These are phyloP conservation scores for Lojkania enalia DNA, from an alignment of 2,329 filamentous ascomycete genomes.

Conservation along the genomic window DNA sequence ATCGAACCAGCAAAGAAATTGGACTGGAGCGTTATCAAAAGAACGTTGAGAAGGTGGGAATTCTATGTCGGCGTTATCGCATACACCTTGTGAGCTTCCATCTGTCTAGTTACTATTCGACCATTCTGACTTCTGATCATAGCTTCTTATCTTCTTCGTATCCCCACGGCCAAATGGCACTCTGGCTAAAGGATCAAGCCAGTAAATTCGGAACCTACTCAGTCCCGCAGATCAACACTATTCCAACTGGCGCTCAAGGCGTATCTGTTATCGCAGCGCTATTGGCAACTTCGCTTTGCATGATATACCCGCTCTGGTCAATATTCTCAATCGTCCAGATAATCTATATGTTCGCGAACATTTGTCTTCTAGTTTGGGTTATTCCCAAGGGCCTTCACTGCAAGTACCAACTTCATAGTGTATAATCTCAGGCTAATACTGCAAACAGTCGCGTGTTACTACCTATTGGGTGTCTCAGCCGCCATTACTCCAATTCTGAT, in stretches of 20 bases:
- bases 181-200: slow-evolving; percentile 57
- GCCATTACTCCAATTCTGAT: slow-evolving; percentile 42
- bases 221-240: slow-evolving; percentile 54
- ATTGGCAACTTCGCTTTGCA: slow-evolving; percentile 55
- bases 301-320: slow-evolving; percentile 55
- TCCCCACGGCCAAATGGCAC: slow-evolving; percentile 54
- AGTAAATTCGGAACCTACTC: slow-evolving; percentile 44
- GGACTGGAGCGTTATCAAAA: slow-evolving; percentile 49
- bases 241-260: slow-evolving; percentile 55
- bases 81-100: slow-evolving; percentile 51
- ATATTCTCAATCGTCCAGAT: slow-evolving; percentile 50
- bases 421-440: neutral
- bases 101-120: slow-evolving; percentile 1
- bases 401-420: slow-evolving; percentile 15
- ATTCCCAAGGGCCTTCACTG: slow-evolving; percentile 52
- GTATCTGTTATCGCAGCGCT: slow-evolving; percentile 55
- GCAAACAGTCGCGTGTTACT: slow-evolving; percentile 36
- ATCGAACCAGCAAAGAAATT: slow-evolving; percentile 48
- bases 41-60: slow-evolving; percentile 54
- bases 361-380: slow-evolving; percentile 55
- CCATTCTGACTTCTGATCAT: slow-evolving; percentile 5
- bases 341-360: slow-evolving; percentile 49
- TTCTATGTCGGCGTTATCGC: slow-evolving; percentile 55
- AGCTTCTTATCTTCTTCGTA: slow-evolving; percentile 46
- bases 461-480: slow-evolving; percentile 40